phyloP scores from a whole-genome alignment of 2,329 filamentous ascomycete genomes.

The Mycogone perniciosa region DNA sequence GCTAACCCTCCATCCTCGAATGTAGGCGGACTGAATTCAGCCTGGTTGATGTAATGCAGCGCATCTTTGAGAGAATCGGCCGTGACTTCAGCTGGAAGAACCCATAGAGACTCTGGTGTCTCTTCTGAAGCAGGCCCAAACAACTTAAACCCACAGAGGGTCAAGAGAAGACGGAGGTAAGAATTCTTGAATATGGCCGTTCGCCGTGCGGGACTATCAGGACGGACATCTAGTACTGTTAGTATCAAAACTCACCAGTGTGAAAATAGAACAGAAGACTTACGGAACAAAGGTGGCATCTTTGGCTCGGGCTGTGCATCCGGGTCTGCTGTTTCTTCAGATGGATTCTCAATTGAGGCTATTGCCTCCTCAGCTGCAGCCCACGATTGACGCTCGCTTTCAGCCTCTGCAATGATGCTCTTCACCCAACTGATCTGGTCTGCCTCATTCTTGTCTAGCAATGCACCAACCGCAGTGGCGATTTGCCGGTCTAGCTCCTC shows the following conservation, averaged over 20 bases:
- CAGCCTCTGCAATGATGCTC: constrained; percentile 59
- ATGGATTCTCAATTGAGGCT: constrained; percentile 30
- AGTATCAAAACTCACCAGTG: constrained; percentile 19
- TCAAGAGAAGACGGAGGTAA: constrained; percentile 79
- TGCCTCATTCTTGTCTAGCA: constrained; percentile 73
- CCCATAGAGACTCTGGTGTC: constrained; percentile 70
- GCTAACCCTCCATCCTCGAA: constrained; percentile 72
- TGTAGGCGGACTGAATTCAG: constrained; percentile 69
- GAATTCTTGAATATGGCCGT: constrained; percentile 83
- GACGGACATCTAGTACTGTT: constrained; percentile 46
- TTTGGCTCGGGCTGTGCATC: constrained; percentile 22
- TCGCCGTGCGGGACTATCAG: constrained; percentile 60
- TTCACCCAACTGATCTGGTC: constrained; percentile 80
- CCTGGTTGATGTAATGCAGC: constrained; percentile 66
- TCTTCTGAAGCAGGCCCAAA: constrained; percentile 53
- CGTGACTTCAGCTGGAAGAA: constrained; percentile 61
- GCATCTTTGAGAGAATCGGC: constrained; percentile 61
- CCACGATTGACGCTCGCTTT: constrained; percentile 71
- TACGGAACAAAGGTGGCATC: constrained; percentile 28
- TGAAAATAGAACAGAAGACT: constrained; percentile 13
- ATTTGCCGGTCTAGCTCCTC: constrained; percentile 66
- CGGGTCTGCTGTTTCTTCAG: constrained; percentile 27
- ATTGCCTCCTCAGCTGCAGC: constrained; percentile 62
- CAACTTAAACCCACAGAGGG: constrained; percentile 63
- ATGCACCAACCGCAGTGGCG: constrained; percentile 68